These are phyloP conservation scores for Trichoderma virens DNA, from an alignment of 495 filamentous ascomycete genomes.

Conservation along the genomic window DNA sequence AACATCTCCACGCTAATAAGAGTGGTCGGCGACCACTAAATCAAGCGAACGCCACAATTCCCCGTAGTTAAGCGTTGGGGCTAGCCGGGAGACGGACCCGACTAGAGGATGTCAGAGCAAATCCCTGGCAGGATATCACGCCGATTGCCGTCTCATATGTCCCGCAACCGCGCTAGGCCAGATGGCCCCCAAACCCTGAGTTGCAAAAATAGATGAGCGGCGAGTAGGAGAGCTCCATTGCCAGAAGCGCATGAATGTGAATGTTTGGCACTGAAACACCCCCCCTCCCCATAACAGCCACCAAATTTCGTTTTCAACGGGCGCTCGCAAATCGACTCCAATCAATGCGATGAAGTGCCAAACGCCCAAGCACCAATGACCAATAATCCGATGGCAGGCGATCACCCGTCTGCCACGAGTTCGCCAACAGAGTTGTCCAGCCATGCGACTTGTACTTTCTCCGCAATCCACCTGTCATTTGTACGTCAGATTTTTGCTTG, in stretches of 20 bases:
- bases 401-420: neutral
- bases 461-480: neutral
- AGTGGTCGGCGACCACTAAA: constrained; percentile 2
- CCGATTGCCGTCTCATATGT: constrained; percentile 7
- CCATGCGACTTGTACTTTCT: neutral
- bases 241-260: neutral
- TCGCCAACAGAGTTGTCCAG: neutral
- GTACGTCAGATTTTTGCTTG: neutral
- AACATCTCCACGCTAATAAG: constrained; percentile 4
- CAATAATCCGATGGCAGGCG: neutral
- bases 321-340: no score
- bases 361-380: neutral
- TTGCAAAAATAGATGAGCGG: neutral
- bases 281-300: neutral
- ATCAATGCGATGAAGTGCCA: neutral
- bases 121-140: constrained; percentile 1
- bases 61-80: constrained; percentile 6
- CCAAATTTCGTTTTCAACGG: neutral
- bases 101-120: constrained; percentile 1
- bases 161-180: neutral
- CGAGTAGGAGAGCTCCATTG: no score
- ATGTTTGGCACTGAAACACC: neutral
- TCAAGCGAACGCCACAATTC: constrained; percentile 7
- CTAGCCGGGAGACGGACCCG: constrained; percentile 7
- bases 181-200: neutral